phyloP scores from a whole-genome alignment of 306 rosid genomes.

The Trichosanthes cucumerina region DNA sequence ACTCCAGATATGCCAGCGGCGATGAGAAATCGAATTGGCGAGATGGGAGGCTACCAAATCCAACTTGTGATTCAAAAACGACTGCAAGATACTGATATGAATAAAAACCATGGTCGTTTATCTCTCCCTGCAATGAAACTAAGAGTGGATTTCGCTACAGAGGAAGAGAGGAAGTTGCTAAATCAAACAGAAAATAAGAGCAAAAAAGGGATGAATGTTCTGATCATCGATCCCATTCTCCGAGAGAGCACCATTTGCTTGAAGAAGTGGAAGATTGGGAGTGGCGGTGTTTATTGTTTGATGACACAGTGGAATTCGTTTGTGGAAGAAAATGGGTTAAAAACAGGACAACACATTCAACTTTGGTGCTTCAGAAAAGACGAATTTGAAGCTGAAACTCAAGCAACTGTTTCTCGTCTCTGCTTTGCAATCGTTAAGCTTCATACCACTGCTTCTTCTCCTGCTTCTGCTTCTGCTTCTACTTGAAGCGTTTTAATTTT shows the following conservation, averaged over 20 bases:
- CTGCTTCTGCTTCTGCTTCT: no score
- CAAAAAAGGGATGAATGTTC: background rate
- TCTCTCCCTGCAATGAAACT: background rate
- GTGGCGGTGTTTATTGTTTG: background rate
- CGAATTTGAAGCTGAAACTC: no score
- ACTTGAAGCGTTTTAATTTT: no score
- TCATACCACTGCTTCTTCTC: no score
- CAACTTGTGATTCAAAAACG: background rate
- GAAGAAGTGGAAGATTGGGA: background rate
- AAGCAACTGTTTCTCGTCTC: no score
- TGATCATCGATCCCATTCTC: background rate
- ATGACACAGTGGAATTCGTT: background rate
- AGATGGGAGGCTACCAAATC: background rate
- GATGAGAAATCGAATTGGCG: background rate
- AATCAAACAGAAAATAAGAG: background rate
- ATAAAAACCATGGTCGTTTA: no score
- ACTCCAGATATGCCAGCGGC: background rate
- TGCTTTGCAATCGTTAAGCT: no score
- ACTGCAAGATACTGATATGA: background rate
- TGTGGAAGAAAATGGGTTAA: background rate
- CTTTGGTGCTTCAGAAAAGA: background rate
- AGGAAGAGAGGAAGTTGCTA: background rate
- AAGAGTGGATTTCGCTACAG: background rate
- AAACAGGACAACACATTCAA: background rate
- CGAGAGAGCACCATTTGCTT: background rate